Conservation (phyloP, 2,329 filamentous ascomycete genomes). For the Sclerotinia borealis region DNA sequence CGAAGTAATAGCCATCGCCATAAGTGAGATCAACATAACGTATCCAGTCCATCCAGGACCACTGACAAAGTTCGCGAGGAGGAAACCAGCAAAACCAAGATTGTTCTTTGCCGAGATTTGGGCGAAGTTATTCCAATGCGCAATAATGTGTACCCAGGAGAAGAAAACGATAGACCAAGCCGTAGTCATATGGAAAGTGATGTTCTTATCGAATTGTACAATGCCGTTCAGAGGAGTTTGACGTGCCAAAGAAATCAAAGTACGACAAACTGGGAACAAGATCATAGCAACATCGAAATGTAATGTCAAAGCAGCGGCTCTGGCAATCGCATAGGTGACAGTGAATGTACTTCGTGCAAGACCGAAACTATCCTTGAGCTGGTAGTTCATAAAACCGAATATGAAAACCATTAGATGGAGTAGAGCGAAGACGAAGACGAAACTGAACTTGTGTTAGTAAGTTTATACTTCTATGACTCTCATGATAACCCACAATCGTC, state of each 20-base stretch:
- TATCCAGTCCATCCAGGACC: conserved; percentile 84
- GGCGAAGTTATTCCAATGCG: conserved; percentile 83
- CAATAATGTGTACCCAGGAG: conserved; percentile 78
- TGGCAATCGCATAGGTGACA: conserved; percentile 69
- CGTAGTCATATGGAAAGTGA: conserved; percentile 78
- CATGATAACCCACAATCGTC: conserved; percentile 58
- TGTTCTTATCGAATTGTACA: conserved; percentile 85
- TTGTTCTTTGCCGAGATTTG: conserved; percentile 69
- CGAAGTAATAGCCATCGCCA: conserved; percentile 72
- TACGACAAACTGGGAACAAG: conserved; percentile 76
- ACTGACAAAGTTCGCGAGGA: conserved; percentile 70
- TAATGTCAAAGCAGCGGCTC: conserved; percentile 68
- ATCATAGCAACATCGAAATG: conserved; percentile 78
- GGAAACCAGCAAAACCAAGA: conserved; percentile 70
- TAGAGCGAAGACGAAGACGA: conserved; percentile 69
- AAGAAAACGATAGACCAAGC: conserved; percentile 88
- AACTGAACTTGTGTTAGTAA: conserved; percentile 44
- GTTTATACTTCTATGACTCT: background rate
- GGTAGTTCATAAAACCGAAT: conserved; percentile 75
- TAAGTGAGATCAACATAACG: conserved; percentile 72
- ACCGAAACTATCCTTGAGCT: conserved; percentile 68
- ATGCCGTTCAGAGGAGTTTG: conserved; percentile 81
- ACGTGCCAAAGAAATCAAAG: conserved; percentile 72
- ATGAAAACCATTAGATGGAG: conserved; percentile 71
- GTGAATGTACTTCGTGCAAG: conserved; percentile 63